These are phyloP conservation scores for Tulasnella sp. DNA, from an alignment of 768 basidiomycete genomes.

Conservation along the genomic window DNA sequence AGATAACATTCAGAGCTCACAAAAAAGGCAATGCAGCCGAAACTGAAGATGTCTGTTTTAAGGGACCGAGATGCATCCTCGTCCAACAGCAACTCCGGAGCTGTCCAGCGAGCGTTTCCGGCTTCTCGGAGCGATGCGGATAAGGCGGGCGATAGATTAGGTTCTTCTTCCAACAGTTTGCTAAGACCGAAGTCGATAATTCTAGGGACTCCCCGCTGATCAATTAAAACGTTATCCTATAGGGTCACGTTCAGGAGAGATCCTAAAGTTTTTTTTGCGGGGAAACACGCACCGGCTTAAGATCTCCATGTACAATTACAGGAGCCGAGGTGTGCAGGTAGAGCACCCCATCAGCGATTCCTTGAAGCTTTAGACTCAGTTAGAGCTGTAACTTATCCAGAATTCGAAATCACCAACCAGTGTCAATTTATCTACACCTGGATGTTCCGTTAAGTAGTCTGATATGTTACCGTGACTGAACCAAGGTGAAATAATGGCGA, in stretches of 20 bases:
- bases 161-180: too few species aligned
- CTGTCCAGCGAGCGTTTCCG: constrained; percentile 1
- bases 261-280: too few species aligned
- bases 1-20: neutral
- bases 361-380: neutral
- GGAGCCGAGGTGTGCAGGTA: constrained; percentile 3
- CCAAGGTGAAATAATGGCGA: too few species aligned
- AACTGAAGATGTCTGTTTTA: neutral
- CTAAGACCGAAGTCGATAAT: too few species aligned
- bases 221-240: constrained; percentile 18
- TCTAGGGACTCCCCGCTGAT: neutral
- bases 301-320: too few species aligned
- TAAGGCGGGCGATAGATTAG: neutral
- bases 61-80: neutral
- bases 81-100: neutral
- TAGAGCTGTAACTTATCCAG: neutral
- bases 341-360: neutral
- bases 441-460: too few species aligned
- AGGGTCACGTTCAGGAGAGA: neutral
- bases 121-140: neutral
- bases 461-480: too few species aligned
- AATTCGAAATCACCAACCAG: too few species aligned
- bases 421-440: too few species aligned
- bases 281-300: too few species aligned
- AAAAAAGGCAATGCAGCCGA: neutral